Evolutionary conservation across 1,139 yeast genomes (phyloP).

Genomic region (Saccharomyces uvarum): DNA sequence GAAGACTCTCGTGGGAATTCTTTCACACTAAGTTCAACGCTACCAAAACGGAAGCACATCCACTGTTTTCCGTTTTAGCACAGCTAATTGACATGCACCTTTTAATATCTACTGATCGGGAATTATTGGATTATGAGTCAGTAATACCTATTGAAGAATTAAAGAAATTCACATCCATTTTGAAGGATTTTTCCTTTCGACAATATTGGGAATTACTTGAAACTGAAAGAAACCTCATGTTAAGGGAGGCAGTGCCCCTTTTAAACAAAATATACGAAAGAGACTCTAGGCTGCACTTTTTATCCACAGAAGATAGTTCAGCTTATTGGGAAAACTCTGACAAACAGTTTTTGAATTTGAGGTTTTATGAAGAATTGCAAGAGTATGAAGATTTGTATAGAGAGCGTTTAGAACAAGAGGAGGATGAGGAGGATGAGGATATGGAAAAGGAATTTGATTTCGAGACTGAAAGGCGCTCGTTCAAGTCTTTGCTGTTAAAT

Average conservation of each 20-base stretch:
- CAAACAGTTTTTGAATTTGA: constrained; percentile 14
- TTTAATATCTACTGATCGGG: constrained; percentile 64
- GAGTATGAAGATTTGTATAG: constrained; percentile 25
- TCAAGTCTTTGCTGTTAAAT: constrained; percentile 9
- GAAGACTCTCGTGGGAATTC: constrained; percentile 24
- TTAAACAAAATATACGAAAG: constrained; percentile 63
- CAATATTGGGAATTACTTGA: constrained; percentile 39
- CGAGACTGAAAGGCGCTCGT: neutral
- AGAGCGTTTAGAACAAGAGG: constrained; percentile 18
- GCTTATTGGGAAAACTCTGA: constrained; percentile 47
- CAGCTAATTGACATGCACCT: constrained; percentile 51
- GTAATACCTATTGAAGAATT: constrained; percentile 44
- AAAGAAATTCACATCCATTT: constrained; percentile 39
- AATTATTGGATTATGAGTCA: constrained; percentile 40
- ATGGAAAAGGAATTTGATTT: constrained; percentile 14
- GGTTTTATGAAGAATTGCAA: constrained; percentile 20
- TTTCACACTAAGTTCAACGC: constrained; percentile 19
- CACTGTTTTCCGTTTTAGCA: constrained; percentile 28
- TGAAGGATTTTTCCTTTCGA: constrained; percentile 50
- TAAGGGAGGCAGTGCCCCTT: constrained; percentile 42
- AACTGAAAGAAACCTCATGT: constrained; percentile 26
- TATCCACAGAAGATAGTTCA: constrained; percentile 31
- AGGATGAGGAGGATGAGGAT: constrained; percentile 17
- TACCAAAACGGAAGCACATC: neutral
- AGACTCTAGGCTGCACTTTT: constrained; percentile 56